phyloP scores from a whole-genome alignment of 2,329 filamentous ascomycete species.

The Phialophora macrospora region DNA sequence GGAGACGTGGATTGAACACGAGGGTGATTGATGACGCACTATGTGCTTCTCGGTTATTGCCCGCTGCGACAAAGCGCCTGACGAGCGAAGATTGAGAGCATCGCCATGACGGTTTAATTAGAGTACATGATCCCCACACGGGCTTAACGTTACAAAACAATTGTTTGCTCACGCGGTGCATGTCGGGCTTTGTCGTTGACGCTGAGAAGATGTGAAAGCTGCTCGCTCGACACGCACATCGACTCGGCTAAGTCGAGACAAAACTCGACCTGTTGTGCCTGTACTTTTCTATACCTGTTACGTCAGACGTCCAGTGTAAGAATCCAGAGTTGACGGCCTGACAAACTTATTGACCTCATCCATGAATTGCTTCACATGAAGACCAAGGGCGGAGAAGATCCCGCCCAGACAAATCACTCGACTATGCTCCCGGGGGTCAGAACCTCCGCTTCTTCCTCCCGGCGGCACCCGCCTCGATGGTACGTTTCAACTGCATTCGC shows the following conservation, averaged over 20 bases:
- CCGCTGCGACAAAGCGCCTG: neutral
- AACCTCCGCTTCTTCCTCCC: constrained; percentile 64
- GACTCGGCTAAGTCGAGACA: too few relatives aligned
- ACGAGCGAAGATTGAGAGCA: neutral
- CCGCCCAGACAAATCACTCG: too few relatives aligned
- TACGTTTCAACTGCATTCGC: constrained; percentile 61
- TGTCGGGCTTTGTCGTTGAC: too few relatives aligned
- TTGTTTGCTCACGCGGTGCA: neutral
- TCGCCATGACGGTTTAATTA: neutral
- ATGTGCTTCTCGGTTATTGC: neutral
- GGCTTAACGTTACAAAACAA: neutral
- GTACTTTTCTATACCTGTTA: too few relatives aligned
- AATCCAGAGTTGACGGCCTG: too few relatives aligned
- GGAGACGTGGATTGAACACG: constrained; percentile 5
- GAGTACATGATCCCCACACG: constrained; percentile 3
- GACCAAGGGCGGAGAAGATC: too few relatives aligned
- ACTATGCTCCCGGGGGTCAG: constrained; percentile 41
- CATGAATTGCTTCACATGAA: too few relatives aligned
- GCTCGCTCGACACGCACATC: too few relatives aligned
- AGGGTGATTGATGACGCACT: neutral
- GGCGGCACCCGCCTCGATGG: constrained; percentile 57
- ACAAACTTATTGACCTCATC: too few relatives aligned
- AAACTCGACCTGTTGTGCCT: too few relatives aligned
- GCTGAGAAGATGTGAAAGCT: too few relatives aligned
- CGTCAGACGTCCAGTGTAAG: too few relatives aligned